Percentiles rank a stretch among this genome's conserved stretches.
phyloP scores from a whole-genome alignment of 2,329 filamentous ascomycete species.

The Colletotrichum endophyticum region DNA sequence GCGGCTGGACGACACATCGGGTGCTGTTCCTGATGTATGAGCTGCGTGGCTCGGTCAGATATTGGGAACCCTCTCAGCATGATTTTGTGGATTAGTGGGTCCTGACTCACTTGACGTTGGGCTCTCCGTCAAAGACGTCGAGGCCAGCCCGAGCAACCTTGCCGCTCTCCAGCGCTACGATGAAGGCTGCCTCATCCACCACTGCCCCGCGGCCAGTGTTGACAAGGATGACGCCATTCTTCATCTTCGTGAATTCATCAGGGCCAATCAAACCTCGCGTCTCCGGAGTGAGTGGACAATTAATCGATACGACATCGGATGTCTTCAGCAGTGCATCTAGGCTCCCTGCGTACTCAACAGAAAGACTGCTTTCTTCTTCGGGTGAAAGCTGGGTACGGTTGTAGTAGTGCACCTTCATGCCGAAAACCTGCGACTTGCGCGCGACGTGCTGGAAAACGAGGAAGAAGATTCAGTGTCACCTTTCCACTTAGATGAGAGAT shows the following conservation, averaged over 20 bases:
- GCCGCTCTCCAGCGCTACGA: not conserved
- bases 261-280: not conserved
- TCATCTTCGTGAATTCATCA: not conserved
- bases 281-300: not conserved
- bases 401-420: not conserved
- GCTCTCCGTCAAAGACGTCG: not conserved
- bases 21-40: not conserved
- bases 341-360: not conserved
- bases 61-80: no score
- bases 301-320: not conserved
- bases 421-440: not conserved
- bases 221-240: not conserved
- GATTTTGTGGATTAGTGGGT: no score
- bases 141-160: not conserved
- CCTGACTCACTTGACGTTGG: not conserved
- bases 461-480: no score
- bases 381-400: rapidly evolving
- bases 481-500: not conserved
- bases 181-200: not conserved
- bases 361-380: not conserved
- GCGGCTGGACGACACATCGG: not conserved
- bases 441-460: no score
- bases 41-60: not conserved
- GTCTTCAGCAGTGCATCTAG: not conserved
- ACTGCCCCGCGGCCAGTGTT: not conserved